Conservation (phyloP, 805 yeast genomes). For the Jamesozyma jinghongensis region DNA sequence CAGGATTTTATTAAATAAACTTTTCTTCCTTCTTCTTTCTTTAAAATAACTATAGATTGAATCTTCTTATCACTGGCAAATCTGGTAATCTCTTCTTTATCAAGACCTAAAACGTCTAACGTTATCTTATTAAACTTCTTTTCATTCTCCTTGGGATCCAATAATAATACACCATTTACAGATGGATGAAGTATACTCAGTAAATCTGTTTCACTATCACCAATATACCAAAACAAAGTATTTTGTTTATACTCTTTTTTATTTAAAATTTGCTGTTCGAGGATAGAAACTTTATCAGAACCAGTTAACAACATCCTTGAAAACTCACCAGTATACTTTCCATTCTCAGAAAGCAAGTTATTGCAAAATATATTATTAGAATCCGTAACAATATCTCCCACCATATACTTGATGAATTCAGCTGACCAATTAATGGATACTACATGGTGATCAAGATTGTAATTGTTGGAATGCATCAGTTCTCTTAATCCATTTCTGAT, state of each 20-base stretch:
- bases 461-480: constrained; percentile 4
- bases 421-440: constrained; percentile 27
- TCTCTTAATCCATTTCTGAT: constrained; percentile 13
- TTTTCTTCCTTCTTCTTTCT: constrained; percentile 8
- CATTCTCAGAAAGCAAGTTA: constrained; percentile 9
- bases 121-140: constrained; percentile 17
- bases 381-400: constrained; percentile 6
- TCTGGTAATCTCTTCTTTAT: neutral
- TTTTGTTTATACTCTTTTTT: neutral
- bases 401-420: constrained; percentile 19
- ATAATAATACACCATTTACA: constrained; percentile 21
- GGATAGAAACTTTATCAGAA: constrained; percentile 17
- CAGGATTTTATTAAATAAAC: constrained; percentile 15
- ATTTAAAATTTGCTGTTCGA: constrained; percentile 7
- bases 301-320: constrained; percentile 21
- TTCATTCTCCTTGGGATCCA: constrained; percentile 15
- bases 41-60: constrained; percentile 5
- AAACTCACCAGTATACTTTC: constrained; percentile 19
- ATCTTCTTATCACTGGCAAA: neutral
- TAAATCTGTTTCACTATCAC: constrained; percentile 29
- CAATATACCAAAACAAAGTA: constrained; percentile 22
- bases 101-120: constrained; percentile 10
- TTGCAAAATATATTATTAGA: constrained; percentile 19
- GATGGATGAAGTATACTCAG: constrained; percentile 21
- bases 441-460: constrained; percentile 12